Percentiles rank a stretch among this genome's conserved stretches.
Evolutionary conservation across 2,329 filamentous ascomycete genomes (phyloP).

Genomic region (Geosmithia morbida): DNA sequence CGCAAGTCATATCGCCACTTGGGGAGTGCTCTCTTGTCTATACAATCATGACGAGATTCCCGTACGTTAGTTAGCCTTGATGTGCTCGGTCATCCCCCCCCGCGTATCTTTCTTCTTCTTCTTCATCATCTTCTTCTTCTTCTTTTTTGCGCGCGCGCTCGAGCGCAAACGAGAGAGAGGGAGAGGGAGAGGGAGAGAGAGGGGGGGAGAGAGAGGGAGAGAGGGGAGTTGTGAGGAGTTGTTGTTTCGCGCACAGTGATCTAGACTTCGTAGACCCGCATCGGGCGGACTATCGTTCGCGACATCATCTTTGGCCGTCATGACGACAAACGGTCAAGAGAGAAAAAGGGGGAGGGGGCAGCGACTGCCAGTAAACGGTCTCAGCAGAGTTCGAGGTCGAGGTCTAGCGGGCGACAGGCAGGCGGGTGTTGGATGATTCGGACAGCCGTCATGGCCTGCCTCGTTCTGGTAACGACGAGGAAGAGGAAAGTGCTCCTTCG

Average conservation of each 20-base stretch:
- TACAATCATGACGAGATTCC: background rate
- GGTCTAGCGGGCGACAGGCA: background rate
- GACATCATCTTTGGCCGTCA: background rate
- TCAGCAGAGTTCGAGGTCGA: too few species aligned
- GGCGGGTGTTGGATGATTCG: background rate
- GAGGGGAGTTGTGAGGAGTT: too few species aligned
- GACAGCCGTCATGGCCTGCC: too few species aligned
- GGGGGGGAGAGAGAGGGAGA: background rate
- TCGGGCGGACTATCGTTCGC: conserved; percentile 23
- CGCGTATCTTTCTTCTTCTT: background rate
- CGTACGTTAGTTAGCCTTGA: background rate
- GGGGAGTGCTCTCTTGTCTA: conserved; percentile 74
- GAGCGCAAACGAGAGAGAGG: background rate
- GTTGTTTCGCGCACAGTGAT: conserved; percentile 49
- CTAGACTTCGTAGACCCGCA: conserved; percentile 65
- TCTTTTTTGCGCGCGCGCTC: background rate
- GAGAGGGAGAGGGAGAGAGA: background rate
- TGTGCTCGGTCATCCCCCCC: background rate
- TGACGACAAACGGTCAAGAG: too few species aligned
- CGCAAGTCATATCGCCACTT: conserved; percentile 79
- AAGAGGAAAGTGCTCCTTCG: too few species aligned
- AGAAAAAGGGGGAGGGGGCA: too few species aligned
- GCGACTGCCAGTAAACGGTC: too few species aligned
- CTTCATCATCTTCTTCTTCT: background rate
- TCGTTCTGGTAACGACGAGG: too few species aligned